Base-by-base conservation (phyloP, 345 rosid genomes). In the Bruguiera gymnorhiza region DNA sequence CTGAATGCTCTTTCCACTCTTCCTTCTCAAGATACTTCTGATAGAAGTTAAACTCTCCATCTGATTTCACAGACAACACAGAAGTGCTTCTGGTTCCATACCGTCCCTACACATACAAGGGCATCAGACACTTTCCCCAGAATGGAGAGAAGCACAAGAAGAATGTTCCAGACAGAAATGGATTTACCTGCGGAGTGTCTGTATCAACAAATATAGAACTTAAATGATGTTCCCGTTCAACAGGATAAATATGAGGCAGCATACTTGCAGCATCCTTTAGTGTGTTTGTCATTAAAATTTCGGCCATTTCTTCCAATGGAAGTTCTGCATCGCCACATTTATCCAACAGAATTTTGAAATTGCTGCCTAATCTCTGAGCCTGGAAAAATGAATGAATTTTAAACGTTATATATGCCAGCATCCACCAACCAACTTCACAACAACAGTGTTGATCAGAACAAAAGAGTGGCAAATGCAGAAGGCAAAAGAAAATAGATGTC, bases 71-170 rank as follows among this genome's bases (percentile, higher is more conserved):
- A 51, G 72, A 76, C 74, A 89, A 51, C 0, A 84, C 85, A 0
- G 89, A 82, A 56, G 72, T 90, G 81, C 92, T 91, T 83, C 95
- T 84, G 16, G 93, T 91, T 67, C 97, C 93, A 71, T 82, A 88
- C 37, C 72, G 83, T 34, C 94, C 94, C 94, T 89, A 77, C 72
- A 66, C 26, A 51, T 36, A 32, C 21, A 21, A 53, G 2, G 20
- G 19, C 13, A 9, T 58, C 19, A 74, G 69, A 30, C 18, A 2
- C 4, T 18, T 30, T 3, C 6, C 53, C 30, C 27, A 5, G 56
- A 24, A 23, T 13, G 16, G 19, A 10, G 36, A 21, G 51, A 20
- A 37, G 31, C 10, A 16, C 16, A 31, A 5, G 9, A 6, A 20
- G n/a, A 68, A 46, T 26, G 6, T 6, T 20, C 13, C 5, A 7